Conservation (phyloP, 345 rosid species). For the Eucalyptus marginata region DNA sequence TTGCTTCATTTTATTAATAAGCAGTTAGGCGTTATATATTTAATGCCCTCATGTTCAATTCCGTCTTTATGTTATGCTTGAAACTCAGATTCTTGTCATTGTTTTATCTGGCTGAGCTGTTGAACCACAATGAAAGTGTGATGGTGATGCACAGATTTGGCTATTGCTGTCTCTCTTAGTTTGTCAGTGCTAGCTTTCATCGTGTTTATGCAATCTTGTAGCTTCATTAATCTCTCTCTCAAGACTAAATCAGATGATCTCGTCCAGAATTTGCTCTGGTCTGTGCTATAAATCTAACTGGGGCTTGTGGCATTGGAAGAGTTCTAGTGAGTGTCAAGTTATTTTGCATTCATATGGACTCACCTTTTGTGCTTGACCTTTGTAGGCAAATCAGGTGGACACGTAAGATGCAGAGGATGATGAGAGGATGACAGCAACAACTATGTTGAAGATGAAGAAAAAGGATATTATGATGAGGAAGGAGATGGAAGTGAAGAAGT, state of each 20-base stretch:
- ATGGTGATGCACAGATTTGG: neutral
- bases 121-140: neutral
- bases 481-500: neutral
- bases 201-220: too few species aligned
- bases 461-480: neutral
- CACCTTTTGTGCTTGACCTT: neutral
- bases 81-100: neutral
- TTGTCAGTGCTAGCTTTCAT: neutral
- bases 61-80: too few species aligned
- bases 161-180: too few species aligned
- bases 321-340: too few species aligned
- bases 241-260: too few species aligned
- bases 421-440: neutral
- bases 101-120: neutral
- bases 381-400: neutral
- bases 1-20: too few species aligned
- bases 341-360: neutral
- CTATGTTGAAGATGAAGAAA: neutral
- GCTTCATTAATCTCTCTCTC: too few species aligned
- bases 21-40: too few species aligned
- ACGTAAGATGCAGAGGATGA: neutral
- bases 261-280: too few species aligned
- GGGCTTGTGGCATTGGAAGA: too few species aligned
- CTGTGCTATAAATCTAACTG: too few species aligned
- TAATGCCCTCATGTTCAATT: too few species aligned